phyloP scores from a whole-genome alignment of 176 grass and related monocot species.

The Oryza nivara region DNA sequence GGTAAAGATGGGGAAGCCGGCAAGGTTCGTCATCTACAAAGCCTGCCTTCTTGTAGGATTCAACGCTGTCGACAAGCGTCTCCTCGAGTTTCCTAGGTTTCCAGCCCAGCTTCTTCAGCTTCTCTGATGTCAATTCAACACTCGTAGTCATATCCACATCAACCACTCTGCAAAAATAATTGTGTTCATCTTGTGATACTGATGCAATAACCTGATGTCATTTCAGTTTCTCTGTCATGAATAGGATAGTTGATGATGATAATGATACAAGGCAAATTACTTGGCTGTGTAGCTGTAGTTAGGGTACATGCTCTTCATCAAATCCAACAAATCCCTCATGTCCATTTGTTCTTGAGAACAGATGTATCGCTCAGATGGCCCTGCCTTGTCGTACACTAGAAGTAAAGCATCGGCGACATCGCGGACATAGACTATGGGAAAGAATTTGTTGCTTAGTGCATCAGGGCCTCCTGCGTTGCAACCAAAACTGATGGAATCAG shows the following conservation, averaged over 20 bases:
- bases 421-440: slow-evolving; percentile 37
- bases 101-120: slow-evolving; percentile 58
- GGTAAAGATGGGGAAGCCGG: slow-evolving; percentile 21
- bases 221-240: no score
- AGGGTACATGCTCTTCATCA: slow-evolving; percentile 53
- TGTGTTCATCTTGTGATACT: background rate
- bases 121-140: slow-evolving; percentile 6
- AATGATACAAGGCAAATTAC: background rate
- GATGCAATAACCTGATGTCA: no score
- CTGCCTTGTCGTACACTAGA: slow-evolving; percentile 37
- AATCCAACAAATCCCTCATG: background rate
- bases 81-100: slow-evolving; percentile 45
- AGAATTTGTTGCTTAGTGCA: slow-evolving; percentile 18
- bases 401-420: slow-evolving; percentile 47
- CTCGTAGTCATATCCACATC: slow-evolving; percentile 4
- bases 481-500: background rate
- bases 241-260: background rate
- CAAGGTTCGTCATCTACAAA: slow-evolving; percentile 31
- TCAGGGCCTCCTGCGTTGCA: slow-evolving; percentile 42
- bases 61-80: slow-evolving; percentile 45
- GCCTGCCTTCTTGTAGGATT: slow-evolving; percentile 41
- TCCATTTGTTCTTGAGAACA: slow-evolving; percentile 29
- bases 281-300: slow-evolving; percentile 46
- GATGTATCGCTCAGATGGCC: slow-evolving; percentile 41
- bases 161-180: slow-evolving; percentile 4